These are phyloP conservation scores for Jatropha curcas DNA, from an alignment of 345 rosid genomes.

Conservation along the genomic window DNA sequence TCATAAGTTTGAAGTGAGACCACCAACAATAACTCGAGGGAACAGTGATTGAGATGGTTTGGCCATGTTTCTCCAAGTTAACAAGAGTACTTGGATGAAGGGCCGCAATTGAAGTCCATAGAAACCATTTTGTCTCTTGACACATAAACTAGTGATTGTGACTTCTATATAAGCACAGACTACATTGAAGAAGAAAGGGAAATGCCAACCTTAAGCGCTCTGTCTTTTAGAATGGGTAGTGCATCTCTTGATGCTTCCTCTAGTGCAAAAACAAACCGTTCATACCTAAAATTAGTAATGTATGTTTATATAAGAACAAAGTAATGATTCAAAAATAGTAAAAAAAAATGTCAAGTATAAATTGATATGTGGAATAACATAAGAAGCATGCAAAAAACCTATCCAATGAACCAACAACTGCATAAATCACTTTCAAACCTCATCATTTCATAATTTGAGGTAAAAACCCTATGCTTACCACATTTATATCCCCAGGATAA, in stretches of 20 bases:
- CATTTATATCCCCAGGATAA: neutral
- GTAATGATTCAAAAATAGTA: neutral
- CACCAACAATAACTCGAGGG: neutral
- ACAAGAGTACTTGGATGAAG: slow-evolving; percentile 1
- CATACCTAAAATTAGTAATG: slow-evolving; percentile 53
- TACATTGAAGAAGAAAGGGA: neutral
- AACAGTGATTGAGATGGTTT: neutral
- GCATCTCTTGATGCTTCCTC: slow-evolving; percentile 95
- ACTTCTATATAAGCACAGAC: neutral
- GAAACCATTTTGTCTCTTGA: neutral
- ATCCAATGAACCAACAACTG: too few species aligned
- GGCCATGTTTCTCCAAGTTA: neutral
- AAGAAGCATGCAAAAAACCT: too few species aligned
- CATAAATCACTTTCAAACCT: neutral
- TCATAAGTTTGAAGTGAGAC: neutral
- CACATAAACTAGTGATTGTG: neutral
- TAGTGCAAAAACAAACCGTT: slow-evolving; percentile 72
- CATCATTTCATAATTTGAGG: neutral
- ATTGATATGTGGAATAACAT: neutral
- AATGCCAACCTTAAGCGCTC: slow-evolving; percentile 71
- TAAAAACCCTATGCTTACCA: neutral
- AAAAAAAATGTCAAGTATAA: neutral
- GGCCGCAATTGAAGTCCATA: neutral
- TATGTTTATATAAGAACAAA: neutral
- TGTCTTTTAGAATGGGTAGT: slow-evolving; percentile 82